These are phyloP conservation scores for Fraxinus platypoda DNA, from an alignment of 305 asterid genomes.

Conservation along the genomic window DNA sequence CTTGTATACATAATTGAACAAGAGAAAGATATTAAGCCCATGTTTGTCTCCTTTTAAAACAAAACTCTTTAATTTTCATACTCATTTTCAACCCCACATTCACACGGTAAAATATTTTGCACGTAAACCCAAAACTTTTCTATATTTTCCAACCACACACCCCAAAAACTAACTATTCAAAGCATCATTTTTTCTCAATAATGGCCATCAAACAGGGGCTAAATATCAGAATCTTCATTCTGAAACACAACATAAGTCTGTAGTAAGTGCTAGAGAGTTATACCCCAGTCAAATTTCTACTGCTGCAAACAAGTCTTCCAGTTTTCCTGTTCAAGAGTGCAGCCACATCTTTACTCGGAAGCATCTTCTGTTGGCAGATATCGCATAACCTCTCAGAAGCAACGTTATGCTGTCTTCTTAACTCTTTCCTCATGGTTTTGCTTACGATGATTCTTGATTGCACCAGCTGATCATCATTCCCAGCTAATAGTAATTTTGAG, in stretches of 20 bases:
- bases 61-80: no score
- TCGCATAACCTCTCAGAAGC: constrained; percentile 83
- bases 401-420: constrained; percentile 58
- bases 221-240: not conserved
- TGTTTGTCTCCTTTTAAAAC: no score
- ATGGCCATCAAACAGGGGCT: no score
- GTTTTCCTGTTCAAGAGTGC: constrained; percentile 73
- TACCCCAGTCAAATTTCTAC: constrained; percentile 90
- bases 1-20: not conserved
- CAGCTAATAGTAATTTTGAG: constrained; percentile 42
- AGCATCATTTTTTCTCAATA: no score
- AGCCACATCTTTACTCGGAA: constrained; percentile 83
- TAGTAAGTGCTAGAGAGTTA: constrained; percentile 12
- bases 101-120: no score
- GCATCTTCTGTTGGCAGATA: constrained; percentile 87
- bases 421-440: constrained; percentile 68
- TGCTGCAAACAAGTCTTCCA: constrained; percentile 85
- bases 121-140: no score
- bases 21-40: not conserved
- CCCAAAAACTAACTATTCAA: no score
- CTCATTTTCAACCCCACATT: no score
- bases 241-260: not conserved
- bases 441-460: constrained; percentile 54
- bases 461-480: constrained; percentile 70
- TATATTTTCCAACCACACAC: no score